phyloP scores from a whole-genome alignment of 106 monocot genomes.

The Dendrobium catenatum region DNA sequence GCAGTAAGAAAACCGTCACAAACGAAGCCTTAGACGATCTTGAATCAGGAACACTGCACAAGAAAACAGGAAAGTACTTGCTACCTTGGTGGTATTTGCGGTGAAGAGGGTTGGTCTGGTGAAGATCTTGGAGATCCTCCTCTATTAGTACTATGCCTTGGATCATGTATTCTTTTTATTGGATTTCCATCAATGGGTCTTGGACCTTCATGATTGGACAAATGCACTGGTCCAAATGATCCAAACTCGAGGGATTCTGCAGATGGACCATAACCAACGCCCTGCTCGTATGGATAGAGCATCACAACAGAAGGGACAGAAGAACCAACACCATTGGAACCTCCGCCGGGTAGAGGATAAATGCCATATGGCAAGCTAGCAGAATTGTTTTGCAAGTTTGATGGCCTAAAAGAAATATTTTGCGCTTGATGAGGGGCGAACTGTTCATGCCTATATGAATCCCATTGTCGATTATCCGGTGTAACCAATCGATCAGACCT shows the following conservation, averaged over 20 bases:
- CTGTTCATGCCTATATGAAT: conserved; percentile 16
- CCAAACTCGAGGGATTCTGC: conserved; percentile 64
- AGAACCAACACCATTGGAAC: conserved; percentile 9
- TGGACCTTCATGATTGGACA: conserved; percentile 21
- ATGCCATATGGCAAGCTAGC: conserved; percentile 23
- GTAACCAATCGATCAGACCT: neutral
- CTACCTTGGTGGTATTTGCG: conserved; percentile 32
- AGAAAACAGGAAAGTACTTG: neutral
- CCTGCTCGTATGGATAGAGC: conserved; percentile 32
- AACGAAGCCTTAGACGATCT: too few relatives aligned
- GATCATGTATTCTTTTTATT: conserved; percentile 27
- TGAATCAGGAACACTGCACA: too few relatives aligned
- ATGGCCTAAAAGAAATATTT: conserved; percentile 17
- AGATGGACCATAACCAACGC: conserved; percentile 21
- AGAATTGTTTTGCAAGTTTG: conserved; percentile 9
- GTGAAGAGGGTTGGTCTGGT: conserved; percentile 68
- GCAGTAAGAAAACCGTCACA: too few relatives aligned
- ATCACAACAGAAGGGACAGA: neutral
- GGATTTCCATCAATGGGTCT: conserved; percentile 17
- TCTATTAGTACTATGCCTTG: conserved; percentile 25
- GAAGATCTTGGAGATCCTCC: conserved; percentile 37
- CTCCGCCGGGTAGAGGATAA: neutral
- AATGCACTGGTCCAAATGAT: conserved; percentile 40
- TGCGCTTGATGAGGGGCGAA: conserved; percentile 15
- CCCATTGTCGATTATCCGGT: conserved; percentile 26